These are phyloP conservation scores for Cyclocybe aegerita DNA, from an alignment of 768 basidiomycete species.

Conservation along the genomic window DNA sequence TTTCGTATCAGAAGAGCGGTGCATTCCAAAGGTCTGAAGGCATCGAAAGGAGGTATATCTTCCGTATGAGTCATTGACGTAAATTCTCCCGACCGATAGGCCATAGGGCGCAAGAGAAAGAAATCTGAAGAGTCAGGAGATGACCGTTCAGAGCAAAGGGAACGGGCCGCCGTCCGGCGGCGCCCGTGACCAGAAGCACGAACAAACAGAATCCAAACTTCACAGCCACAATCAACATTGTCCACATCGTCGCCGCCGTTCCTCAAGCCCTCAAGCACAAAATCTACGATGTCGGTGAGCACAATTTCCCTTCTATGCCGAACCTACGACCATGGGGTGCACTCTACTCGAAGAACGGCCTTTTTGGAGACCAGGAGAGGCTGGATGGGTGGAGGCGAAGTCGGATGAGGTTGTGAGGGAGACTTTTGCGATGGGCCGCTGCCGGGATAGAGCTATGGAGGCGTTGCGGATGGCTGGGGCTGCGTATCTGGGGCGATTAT, in stretches of 20 bases:
- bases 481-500: conserved; percentile 5
- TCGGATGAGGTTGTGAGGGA: conserved; percentile 14
- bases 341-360: conserved; percentile 2
- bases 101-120: too few relatives aligned
- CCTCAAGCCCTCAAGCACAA: conserved; percentile 27
- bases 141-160: too few relatives aligned
- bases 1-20: too few relatives aligned
- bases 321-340: conserved; percentile 13
- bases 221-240: conserved; percentile 9
- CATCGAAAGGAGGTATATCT: too few relatives aligned
- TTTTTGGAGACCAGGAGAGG: conserved; percentile 11
- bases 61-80: too few relatives aligned
- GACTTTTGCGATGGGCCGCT: background rate
- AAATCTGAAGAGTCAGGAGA: too few relatives aligned
- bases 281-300: conserved; percentile 33
- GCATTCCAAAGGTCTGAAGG: too few relatives aligned
- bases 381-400: conserved; percentile 19
- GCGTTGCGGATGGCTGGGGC: conserved; percentile 4
- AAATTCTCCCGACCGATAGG: too few relatives aligned
- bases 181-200: too few relatives aligned
- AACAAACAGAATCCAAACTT: background rate
- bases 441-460: background rate
- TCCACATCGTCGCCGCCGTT: conserved; percentile 22
- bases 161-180: too few relatives aligned
- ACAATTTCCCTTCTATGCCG: conserved; percentile 7